phyloP scores from a whole-genome alignment of 2,329 filamentous ascomycete genomes.

The Diaporthe vexans region DNA sequence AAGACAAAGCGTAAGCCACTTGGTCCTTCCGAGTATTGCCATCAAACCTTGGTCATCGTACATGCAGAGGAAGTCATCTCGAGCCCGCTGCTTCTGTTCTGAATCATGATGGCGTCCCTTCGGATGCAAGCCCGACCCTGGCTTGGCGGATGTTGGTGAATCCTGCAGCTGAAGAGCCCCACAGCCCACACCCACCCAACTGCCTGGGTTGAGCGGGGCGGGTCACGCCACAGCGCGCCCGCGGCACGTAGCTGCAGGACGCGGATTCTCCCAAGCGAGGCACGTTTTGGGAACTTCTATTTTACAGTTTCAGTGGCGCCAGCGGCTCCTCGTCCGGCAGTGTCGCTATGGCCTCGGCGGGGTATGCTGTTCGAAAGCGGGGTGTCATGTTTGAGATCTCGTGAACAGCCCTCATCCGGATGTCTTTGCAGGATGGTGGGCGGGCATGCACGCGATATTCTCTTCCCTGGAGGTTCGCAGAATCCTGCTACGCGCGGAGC shows the following conservation, averaged over 20 bases:
- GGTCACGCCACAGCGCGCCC: slow-evolving; percentile 12
- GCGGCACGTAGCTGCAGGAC: slow-evolving; percentile 3
- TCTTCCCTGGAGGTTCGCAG: not conserved
- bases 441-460: not conserved
- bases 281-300: not conserved
- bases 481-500: not conserved
- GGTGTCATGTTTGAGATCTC: not conserved
- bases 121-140: slow-evolving; percentile 18
- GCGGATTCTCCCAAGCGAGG: slow-evolving; percentile 29
- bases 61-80: not conserved
- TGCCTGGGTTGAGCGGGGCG: slow-evolving; percentile 35
- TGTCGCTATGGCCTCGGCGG: not conserved
- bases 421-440: not conserved
- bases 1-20: slow-evolving; percentile 23
- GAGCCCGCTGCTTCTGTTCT: not conserved
- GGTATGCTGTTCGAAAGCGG: slow-evolving; percentile 8
- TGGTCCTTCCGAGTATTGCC: slow-evolving; percentile 1
- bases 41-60: not conserved
- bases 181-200: slow-evolving; percentile 32
- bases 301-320: slow-evolving; percentile 14
- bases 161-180: slow-evolving; percentile 14
- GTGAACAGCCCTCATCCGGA: not conserved
- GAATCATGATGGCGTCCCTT: slow-evolving; percentile 6
- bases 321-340: not conserved
- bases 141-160: slow-evolving; percentile 17